Conservation (phyloP, 1,139 yeast species). For the Nakaseomyces bracarensis region DNA sequence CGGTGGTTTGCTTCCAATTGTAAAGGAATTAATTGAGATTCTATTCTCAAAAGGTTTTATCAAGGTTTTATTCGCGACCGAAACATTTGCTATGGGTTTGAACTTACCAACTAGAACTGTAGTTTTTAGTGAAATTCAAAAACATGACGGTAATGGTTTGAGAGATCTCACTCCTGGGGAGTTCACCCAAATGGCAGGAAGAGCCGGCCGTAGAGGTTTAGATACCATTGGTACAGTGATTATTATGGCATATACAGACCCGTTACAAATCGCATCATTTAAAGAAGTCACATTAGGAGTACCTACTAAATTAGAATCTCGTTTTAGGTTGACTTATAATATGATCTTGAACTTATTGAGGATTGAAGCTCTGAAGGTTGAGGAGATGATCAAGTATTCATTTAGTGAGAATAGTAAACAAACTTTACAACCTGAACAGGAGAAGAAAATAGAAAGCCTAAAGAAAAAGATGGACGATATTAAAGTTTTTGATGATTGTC, state of each 20-base stretch:
- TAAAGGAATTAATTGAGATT: constrained; percentile 90
- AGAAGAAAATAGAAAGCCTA: constrained; percentile 50
- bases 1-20: constrained; percentile 92
- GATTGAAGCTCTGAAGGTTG: constrained; percentile 89
- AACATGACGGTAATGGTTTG: constrained; percentile 81
- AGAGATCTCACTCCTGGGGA: constrained; percentile 88
- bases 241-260: constrained; percentile 75
- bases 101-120: constrained; percentile 96
- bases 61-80: constrained; percentile 91
- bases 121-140: constrained; percentile 73
- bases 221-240: constrained; percentile 95
- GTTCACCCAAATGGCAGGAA: constrained; percentile 97
- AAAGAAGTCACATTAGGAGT: constrained; percentile 78
- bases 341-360: constrained; percentile 89
- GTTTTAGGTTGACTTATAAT: constrained; percentile 86
- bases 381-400: constrained; percentile 94
- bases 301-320: constrained; percentile 84
- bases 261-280: constrained; percentile 50
- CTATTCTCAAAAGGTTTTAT: constrained; percentile 78
- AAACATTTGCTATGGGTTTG: constrained; percentile 96
- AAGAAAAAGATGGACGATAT: constrained; percentile 41
- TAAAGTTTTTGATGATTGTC: constrained; percentile 33
- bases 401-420: constrained; percentile 89
- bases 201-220: constrained; percentile 97
- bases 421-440: constrained; percentile 78